Conservation (phyloP, 768 basidiomycete species). For the Amanita phalloides region DNA sequence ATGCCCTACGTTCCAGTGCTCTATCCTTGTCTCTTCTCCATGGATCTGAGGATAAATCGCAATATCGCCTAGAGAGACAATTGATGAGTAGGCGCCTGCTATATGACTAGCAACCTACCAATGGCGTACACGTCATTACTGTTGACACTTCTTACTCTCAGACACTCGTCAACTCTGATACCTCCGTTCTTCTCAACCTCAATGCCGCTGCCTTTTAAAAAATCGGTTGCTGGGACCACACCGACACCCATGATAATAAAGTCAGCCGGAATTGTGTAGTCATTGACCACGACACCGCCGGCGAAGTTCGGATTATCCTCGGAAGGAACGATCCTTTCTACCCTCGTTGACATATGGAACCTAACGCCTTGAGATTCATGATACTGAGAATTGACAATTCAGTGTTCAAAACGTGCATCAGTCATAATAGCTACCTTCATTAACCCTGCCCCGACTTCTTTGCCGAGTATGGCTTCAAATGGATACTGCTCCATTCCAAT, state of each 20-base stretch:
- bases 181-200: conserved; percentile 68
- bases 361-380: conserved; percentile 76
- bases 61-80: conserved; percentile 49
- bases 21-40: conserved; percentile 51
- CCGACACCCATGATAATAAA: conserved; percentile 82
- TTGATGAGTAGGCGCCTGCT: background rate
- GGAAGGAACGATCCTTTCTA: conserved; percentile 55
- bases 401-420: background rate
- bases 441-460: conserved; percentile 66
- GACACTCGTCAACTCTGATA: conserved; percentile 64
- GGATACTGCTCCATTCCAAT: conserved; percentile 78
- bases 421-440: conserved; percentile 42
- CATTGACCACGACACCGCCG: conserved; percentile 55
- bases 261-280: conserved; percentile 57
- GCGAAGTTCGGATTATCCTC: conserved; percentile 43
- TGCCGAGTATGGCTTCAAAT: conserved; percentile 74
- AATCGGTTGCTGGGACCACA: conserved; percentile 73
- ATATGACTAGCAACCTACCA: conserved; percentile 25
- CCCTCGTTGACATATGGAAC: conserved; percentile 68
- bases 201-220: conserved; percentile 62
- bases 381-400: conserved; percentile 31
- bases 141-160: conserved; percentile 41
- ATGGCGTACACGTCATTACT: conserved; percentile 59
- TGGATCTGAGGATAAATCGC: conserved; percentile 62
- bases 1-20: conserved; percentile 79